Conservation (phyloP, 768 basidiomycete species). For the Tephrocybe rancida region DNA sequence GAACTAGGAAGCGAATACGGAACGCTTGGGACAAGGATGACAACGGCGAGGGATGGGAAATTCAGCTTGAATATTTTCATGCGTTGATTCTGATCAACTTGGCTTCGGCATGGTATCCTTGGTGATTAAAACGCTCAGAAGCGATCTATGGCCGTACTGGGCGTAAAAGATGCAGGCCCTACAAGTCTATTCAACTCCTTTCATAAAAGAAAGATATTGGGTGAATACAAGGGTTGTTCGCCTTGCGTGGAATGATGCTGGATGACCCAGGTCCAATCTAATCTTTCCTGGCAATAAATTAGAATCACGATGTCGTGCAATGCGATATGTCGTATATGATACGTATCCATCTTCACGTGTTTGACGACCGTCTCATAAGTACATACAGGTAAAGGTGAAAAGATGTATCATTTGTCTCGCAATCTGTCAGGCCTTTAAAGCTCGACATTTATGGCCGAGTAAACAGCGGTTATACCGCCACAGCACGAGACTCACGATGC, state of each 20-base stretch:
- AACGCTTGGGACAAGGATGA: slow-evolving; percentile 18
- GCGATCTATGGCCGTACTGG: neutral
- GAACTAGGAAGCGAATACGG: slow-evolving; percentile 22
- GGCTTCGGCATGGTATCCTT: slow-evolving; percentile 19
- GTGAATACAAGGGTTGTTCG: neutral
- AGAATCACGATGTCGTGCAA: too few relatives aligned
- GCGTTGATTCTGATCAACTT: slow-evolving; percentile 11
- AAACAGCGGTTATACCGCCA: slow-evolving; percentile 2
- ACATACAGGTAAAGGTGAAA: neutral
- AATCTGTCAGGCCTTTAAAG: neutral
- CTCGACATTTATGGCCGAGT: slow-evolving; percentile 2
- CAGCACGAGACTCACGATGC: neutral
- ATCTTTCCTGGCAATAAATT: too few relatives aligned
- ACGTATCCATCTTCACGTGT: neutral
- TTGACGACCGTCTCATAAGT: neutral
- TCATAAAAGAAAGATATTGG: neutral
- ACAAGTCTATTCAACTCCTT: neutral
- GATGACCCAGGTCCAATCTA: neutral
- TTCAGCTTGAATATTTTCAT: neutral
- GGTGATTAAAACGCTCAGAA: slow-evolving; percentile 11
- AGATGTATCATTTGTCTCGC: neutral
- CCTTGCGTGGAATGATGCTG: neutral
- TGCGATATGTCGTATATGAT: neutral
- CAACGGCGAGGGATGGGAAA: slow-evolving; percentile 13
- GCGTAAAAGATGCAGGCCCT: neutral